A percentile compares a stretch with the other conserved stretches of the same genome.
Conservation (phyloP, 192 early-diverging fungal genomes). For the Coemansia sp. region DNA sequence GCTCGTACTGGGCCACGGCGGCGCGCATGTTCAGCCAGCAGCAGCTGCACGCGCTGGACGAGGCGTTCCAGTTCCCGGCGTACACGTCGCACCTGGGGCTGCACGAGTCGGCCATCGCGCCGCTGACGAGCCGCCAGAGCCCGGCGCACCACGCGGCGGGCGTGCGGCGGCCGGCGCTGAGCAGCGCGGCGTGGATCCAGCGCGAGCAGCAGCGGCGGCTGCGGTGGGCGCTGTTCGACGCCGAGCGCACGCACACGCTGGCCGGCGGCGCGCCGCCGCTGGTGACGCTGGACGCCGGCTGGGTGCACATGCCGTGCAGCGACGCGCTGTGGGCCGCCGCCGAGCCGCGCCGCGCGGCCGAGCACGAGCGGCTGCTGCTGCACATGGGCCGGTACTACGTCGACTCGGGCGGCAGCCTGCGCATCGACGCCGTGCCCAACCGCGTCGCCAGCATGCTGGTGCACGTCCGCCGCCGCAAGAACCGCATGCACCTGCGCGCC, state of each 20-base stretch:
- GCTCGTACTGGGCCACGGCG: constrained; percentile 56
- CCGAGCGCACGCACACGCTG: constrained; percentile 51
- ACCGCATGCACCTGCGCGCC: constrained; percentile 55
- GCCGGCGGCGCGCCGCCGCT: constrained; percentile 52
- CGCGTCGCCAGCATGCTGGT: constrained; percentile 54
- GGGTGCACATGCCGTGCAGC: constrained; percentile 59
- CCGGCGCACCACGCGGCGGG: constrained; percentile 50
- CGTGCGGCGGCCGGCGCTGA: constrained; percentile 48
- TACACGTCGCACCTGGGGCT: constrained; percentile 57
- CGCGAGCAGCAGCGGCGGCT: constrained; percentile 56
- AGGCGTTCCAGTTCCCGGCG: constrained; percentile 55
- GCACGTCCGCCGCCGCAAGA: constrained; percentile 52
- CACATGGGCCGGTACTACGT: constrained; percentile 58
- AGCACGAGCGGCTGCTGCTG: constrained; percentile 56
- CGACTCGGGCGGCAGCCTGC: constrained; percentile 53
- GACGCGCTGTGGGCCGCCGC: constrained; percentile 49
- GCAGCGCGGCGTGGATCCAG: constrained; percentile 45
- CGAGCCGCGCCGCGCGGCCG: constrained; percentile 45
- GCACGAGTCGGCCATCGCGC: constrained; percentile 52
- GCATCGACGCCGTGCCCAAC: constrained; percentile 45
- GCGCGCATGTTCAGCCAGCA: constrained; percentile 58
- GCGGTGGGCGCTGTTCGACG: constrained; percentile 56
- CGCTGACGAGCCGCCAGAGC: constrained; percentile 47
- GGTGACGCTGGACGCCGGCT: constrained; percentile 54
- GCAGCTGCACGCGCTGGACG: constrained; percentile 56